Conservation (phyloP, 2,329 filamentous ascomycete genomes). For the Colletotrichum paranaense region DNA sequence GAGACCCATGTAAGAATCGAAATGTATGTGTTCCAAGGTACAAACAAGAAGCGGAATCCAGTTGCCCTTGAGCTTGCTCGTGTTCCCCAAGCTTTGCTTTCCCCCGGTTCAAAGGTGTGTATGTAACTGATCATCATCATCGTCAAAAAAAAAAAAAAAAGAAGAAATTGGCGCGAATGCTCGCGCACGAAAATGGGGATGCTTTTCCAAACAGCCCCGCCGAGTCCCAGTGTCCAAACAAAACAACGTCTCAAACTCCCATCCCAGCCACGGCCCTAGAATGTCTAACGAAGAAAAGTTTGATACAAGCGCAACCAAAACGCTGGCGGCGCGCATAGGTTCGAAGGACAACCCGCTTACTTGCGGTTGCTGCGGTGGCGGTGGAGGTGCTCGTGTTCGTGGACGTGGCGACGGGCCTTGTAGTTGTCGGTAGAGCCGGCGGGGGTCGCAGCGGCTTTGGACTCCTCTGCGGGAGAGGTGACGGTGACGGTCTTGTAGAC, state of each 20-base stretch:
- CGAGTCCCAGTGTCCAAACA: conserved; percentile 1
- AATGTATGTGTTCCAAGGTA: conserved; percentile 17
- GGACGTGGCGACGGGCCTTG: conserved; percentile 49
- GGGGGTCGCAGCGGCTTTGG: conserved; percentile 31
- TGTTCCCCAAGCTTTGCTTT: not conserved
- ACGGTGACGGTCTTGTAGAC: conserved; percentile 60
- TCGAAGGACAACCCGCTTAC: conserved; percentile 34
- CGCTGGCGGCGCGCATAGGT: not conserved
- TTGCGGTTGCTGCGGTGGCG: conserved; percentile 47
- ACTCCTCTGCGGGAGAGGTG: conserved; percentile 58
- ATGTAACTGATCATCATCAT: conserved; percentile 31
- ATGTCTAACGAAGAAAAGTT: conserved; percentile 36
- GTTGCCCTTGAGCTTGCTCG: not conserved
- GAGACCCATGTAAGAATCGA: conserved; percentile 22
- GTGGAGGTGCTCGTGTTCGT: conserved; percentile 51
- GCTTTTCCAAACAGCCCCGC: conserved; percentile 9
- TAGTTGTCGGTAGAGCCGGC: conserved; percentile 16
- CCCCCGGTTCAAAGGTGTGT: conserved; percentile 4
- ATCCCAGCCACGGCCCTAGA: conserved; percentile 28
- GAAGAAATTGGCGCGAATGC: not conserved
- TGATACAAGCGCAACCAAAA: conserved; percentile 12
- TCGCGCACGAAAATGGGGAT: not conserved
- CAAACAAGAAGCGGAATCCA: conserved; percentile 7
- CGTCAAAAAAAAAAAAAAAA: conserved; percentile 27
- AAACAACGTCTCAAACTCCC: conserved; percentile 25